Evolutionary conservation across 768 basidiomycete species (phyloP).

Genomic region (Trametes gibbosa): DNA sequence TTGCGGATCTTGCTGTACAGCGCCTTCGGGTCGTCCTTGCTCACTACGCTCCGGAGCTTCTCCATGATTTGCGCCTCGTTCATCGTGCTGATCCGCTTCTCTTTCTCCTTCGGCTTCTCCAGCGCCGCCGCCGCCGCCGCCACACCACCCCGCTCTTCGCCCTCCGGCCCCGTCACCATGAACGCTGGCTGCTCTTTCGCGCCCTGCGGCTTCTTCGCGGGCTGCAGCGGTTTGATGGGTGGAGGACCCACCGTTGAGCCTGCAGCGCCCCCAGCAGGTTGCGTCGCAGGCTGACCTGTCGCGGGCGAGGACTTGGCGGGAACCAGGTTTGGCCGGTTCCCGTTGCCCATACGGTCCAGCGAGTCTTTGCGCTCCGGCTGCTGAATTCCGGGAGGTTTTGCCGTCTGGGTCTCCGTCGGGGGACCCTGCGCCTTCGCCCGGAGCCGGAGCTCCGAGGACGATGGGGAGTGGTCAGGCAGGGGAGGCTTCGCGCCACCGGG

Average conservation of each 20-base stretch:
- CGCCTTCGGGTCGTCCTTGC: slow-evolving; percentile 79
- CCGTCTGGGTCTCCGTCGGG: slow-evolving; percentile 29
- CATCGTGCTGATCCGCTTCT: slow-evolving; percentile 94
- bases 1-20: slow-evolving; percentile 98
- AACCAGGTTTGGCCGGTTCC: slow-evolving; percentile 37
- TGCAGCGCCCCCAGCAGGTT: slow-evolving; percentile 45
- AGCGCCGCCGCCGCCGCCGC: slow-evolving; percentile 73
- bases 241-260: slow-evolving; percentile 51
- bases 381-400: slow-evolving; percentile 33
- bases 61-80: slow-evolving; percentile 98
- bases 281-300: slow-evolving; percentile 40
- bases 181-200: slow-evolving; percentile 37
- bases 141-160: slow-evolving; percentile 49
- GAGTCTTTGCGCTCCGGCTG: slow-evolving; percentile 54
- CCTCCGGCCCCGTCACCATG: slow-evolving; percentile 46
- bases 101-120: slow-evolving; percentile 57
- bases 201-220: slow-evolving; percentile 54
- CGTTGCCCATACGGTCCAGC: slow-evolving; percentile 26
- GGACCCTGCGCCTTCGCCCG: slow-evolving; percentile 61
- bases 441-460: slow-evolving; percentile 62
- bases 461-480: slow-evolving; percentile 53
- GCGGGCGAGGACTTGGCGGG: slow-evolving; percentile 48
- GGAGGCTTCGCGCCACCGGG: slow-evolving; percentile 33
- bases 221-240: slow-evolving; percentile 73
- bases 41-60: slow-evolving; percentile 87